These are phyloP conservation scores for Jasminum sambac DNA, from an alignment of 257 asterid genomes.

Conservation along the genomic window DNA sequence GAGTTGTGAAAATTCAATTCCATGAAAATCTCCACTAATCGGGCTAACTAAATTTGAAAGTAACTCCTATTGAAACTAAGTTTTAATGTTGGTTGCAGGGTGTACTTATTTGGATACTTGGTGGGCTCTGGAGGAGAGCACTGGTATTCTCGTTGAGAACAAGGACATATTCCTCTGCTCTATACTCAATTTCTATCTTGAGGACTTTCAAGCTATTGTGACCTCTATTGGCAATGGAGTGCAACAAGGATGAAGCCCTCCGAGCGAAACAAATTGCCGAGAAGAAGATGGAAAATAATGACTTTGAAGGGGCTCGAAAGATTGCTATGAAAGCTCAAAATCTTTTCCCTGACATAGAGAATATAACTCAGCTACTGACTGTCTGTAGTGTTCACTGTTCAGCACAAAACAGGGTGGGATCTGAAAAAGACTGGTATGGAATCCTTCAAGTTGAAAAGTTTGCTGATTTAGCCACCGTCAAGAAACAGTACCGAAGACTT, in stretches of 20 bases:
- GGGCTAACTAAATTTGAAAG: not conserved
- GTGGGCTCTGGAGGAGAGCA: not conserved
- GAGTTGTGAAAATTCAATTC: too few species aligned
- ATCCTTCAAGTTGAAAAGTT: slow-evolving; percentile 58
- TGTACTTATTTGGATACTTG: not conserved
- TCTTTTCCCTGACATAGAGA: slow-evolving; percentile 62
- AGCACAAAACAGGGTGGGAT: slow-evolving; percentile 44
- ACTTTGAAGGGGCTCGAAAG: slow-evolving; percentile 60
- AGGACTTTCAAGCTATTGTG: not conserved
- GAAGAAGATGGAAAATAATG: slow-evolving; percentile 55
- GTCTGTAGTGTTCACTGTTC: slow-evolving; percentile 67
- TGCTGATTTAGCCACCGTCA: slow-evolving; percentile 43
- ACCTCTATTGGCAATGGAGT: slow-evolving; percentile 46
- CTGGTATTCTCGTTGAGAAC: not conserved
- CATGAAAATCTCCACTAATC: too few species aligned
- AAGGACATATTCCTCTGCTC: not conserved
- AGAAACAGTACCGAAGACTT: slow-evolving; percentile 63
- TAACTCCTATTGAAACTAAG: slow-evolving; percentile 20
- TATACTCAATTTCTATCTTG: not conserved
- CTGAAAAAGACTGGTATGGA: slow-evolving; percentile 65
- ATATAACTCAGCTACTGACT: slow-evolving; percentile 52
- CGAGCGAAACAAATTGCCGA: slow-evolving; percentile 67
- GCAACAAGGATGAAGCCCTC: slow-evolving; percentile 71
- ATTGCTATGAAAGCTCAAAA: slow-evolving; percentile 53
- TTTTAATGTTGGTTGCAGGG: slow-evolving; percentile 25